Conservation (phyloP, 2,329 filamentous ascomycete genomes). For the Talaromyces atroroseus region DNA sequence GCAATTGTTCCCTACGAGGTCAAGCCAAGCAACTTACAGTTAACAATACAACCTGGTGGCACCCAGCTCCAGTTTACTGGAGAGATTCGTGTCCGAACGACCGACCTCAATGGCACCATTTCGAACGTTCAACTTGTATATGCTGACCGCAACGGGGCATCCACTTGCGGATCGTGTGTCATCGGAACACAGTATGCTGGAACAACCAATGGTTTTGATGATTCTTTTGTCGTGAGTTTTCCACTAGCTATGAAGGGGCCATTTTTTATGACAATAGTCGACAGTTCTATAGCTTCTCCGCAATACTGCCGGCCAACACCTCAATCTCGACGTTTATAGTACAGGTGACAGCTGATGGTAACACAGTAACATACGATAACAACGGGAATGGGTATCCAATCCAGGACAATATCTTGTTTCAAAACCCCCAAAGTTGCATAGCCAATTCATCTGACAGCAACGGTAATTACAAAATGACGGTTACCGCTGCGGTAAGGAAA, state of each 20-base stretch:
- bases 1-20: conserved; percentile 12
- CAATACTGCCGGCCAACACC: neutral
- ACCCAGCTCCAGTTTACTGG: conserved; percentile 9
- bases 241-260: neutral
- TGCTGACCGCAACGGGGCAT: conserved; percentile 5
- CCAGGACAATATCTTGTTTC: conserved; percentile 7
- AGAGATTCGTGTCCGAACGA: conserved; percentile 8
- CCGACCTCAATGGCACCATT: conserved; percentile 2
- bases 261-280: neutral
- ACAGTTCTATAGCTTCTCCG: conserved; percentile 11
- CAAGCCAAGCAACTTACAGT: conserved; percentile 9
- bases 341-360: conserved; percentile 6
- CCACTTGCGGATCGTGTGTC: conserved; percentile 6
- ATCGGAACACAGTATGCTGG: conserved; percentile 8
- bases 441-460: conserved; percentile 2
- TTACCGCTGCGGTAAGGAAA: conserved; percentile 6
- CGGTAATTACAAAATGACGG: conserved; percentile 9
- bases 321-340: conserved; percentile 8
- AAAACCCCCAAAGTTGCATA: conserved; percentile 8
- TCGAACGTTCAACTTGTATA: conserved; percentile 12
- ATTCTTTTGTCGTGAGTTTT: conserved; percentile 6
- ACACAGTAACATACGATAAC: conserved; percentile 8
- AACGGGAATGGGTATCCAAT: conserved; percentile 10
- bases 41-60: conserved; percentile 11
- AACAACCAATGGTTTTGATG: conserved; percentile 9